Evolutionary conservation across 2,329 filamentous ascomycete genomes (phyloP).

Genomic region (Dactylellina drechsleri): DNA sequence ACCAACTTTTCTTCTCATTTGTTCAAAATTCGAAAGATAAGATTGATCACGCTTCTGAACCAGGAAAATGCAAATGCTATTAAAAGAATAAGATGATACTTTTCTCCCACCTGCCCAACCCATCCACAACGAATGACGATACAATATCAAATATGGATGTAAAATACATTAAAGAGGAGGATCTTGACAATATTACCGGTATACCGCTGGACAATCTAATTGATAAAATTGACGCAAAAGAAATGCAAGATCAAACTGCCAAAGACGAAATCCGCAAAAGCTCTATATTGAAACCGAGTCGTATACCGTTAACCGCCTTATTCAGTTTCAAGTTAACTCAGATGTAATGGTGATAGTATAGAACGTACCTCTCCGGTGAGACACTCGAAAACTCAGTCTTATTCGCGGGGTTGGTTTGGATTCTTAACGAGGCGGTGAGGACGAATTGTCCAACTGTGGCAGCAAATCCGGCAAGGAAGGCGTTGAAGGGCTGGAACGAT

Average conservation of each 20-base stretch:
- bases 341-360: constrained; percentile 55
- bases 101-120: too few relatives aligned
- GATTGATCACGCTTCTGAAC: neutral
- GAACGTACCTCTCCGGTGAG: constrained; percentile 77
- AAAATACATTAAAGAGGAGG: too few relatives aligned
- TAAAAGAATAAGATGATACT: too few relatives aligned
- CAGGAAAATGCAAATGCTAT: constrained; percentile 5
- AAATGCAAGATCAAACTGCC: constrained; percentile 96
- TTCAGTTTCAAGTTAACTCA: neutral
- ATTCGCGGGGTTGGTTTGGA: constrained; percentile 89
- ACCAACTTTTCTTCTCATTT: too few relatives aligned
- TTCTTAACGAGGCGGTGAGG: constrained; percentile 84
- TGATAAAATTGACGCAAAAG: constrained; percentile 99
- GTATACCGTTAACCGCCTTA: constrained; percentile 15
- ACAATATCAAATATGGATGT: too few relatives aligned
- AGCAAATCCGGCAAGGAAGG: constrained; percentile 93
- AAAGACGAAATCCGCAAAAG: constrained; percentile 95
- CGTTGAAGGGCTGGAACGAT: constrained; percentile 85
- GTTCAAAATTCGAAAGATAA: too few relatives aligned
- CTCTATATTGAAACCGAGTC: constrained; percentile 66
- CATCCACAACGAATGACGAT: too few relatives aligned
- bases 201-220: constrained; percentile 68
- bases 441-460: constrained; percentile 98
- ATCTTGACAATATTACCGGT: neutral
- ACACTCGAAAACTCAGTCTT: constrained; percentile 79